phyloP scores from a whole-genome alignment of 2,329 filamentous ascomycete species.

The Aspergillus flavus region DNA sequence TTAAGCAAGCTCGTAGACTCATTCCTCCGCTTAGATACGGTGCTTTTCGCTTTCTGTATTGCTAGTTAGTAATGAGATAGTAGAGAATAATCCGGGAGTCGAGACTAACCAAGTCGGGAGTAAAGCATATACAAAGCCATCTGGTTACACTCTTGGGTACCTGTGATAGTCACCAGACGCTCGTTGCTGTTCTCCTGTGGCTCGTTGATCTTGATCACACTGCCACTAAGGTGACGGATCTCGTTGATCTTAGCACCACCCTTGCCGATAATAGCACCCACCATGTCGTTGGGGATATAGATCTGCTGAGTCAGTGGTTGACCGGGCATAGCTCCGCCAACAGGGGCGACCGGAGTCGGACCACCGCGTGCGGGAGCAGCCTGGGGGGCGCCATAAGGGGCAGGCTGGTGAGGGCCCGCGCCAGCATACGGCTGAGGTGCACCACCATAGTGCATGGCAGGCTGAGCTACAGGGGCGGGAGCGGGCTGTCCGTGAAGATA shows the following conservation, averaged over 20 bases:
- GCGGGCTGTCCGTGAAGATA: constrained; percentile 71
- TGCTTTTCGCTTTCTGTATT: constrained; percentile 73
- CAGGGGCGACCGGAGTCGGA: constrained; percentile 66
- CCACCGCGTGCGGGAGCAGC: constrained; percentile 64
- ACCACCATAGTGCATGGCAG: constrained; percentile 77
- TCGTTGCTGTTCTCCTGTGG: constrained; percentile 99
- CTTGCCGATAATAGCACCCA: constrained; percentile 98
- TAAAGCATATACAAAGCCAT: constrained; percentile 99
- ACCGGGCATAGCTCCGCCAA: constrained; percentile 73
- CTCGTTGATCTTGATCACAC: constrained; percentile 99
- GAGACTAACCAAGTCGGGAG: constrained; percentile 77
- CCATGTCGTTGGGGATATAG: constrained; percentile 99
- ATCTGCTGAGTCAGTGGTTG: constrained; percentile 96
- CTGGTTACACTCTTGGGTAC: constrained; percentile 96
- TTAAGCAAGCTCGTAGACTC: constrained; percentile 13
- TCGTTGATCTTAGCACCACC: constrained; percentile 99
- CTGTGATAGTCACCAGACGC: constrained; percentile 93
- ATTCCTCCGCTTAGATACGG: constrained; percentile 55
- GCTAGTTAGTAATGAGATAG: constrained; percentile 13
- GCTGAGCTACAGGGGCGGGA: constrained; percentile 57
- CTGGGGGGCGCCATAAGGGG: constrained; percentile 66
- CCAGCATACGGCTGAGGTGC: constrained; percentile 78
- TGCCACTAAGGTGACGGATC: constrained; percentile 93
- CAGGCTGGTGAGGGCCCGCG: constrained; percentile 76
- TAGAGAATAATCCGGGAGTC: background rate